Conservation (phyloP, 2,329 filamentous ascomycete species). For the Colletotrichum musicola region DNA sequence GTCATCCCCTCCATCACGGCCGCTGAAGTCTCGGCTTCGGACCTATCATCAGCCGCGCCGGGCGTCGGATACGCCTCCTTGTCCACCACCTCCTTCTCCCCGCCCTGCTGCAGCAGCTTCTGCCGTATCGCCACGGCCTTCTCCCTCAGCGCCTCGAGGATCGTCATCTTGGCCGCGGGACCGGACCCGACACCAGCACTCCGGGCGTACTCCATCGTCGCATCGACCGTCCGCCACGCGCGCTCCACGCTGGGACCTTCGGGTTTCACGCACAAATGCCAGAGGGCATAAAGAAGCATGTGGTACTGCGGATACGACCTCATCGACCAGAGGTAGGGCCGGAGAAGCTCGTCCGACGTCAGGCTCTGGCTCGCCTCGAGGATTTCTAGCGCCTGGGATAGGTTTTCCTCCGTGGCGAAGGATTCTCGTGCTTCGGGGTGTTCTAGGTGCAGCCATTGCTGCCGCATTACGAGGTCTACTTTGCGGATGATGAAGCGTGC, state of each 20-base stretch:
- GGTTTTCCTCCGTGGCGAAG: constrained; percentile 48
- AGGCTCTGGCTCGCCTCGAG: constrained; percentile 49
- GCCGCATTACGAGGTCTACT: constrained; percentile 49
- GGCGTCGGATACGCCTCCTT: constrained; percentile 22
- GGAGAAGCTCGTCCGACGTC: constrained; percentile 52
- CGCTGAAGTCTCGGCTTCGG: not conserved
- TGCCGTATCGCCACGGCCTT: constrained; percentile 46
- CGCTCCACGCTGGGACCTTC: constrained; percentile 45
- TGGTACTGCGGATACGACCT: constrained; percentile 58
- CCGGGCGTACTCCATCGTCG: constrained; percentile 24
- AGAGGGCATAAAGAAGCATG: constrained; percentile 57
- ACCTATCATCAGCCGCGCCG: constrained; percentile 2
- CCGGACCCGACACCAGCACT: constrained; percentile 37
- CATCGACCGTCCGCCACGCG: constrained; percentile 48
- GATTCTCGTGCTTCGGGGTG: constrained; percentile 40
- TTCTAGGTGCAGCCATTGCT: constrained; percentile 43
- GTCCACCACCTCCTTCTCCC: not conserved
- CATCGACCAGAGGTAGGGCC: constrained; percentile 52
- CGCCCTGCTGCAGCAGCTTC: not conserved
- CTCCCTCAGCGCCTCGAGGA: constrained; percentile 47
- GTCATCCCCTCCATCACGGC: not conserved
- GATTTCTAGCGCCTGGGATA: constrained; percentile 49
- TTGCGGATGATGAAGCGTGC: constrained; percentile 49
- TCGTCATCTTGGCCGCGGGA: constrained; percentile 46
- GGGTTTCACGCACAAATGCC: constrained; percentile 57